These are phyloP conservation scores for Ophiostoma montium DNA, from an alignment of 2,329 filamentous ascomycete genomes.

Conservation along the genomic window DNA sequence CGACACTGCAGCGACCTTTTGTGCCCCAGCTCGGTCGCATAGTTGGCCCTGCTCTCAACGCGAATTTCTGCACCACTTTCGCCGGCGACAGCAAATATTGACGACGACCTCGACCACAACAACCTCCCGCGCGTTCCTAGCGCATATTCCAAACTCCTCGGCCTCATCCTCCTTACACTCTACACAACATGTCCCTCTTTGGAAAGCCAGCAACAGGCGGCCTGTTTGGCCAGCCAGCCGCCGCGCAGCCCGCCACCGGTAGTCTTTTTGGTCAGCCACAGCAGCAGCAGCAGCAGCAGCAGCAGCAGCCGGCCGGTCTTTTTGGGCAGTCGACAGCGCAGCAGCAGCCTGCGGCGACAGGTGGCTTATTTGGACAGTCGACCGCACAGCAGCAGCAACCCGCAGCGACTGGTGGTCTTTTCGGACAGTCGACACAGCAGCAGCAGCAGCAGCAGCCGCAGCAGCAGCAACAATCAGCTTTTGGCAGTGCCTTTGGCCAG, in stretches of 20 bases:
- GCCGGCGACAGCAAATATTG: neutral
- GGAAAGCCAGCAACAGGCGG: slow-evolving; percentile 10
- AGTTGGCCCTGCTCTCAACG: neutral
- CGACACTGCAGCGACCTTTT: no score
- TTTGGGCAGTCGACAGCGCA: slow-evolving; percentile 5
- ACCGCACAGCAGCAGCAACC: neutral
- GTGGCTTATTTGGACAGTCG: slow-evolving; percentile 7
- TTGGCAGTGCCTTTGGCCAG: slow-evolving; percentile 6
- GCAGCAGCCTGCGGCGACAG: neutral
- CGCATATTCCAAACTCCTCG: no score
- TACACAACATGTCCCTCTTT: slow-evolving; percentile 12
- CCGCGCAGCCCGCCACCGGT: neutral
- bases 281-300: neutral
- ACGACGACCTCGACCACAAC: neutral
- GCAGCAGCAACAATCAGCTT: slow-evolving; percentile 3
- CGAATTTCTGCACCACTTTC: neutral
- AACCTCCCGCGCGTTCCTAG: neutral
- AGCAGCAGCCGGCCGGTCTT: slow-evolving; percentile 16
- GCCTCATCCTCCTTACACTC: neutral
- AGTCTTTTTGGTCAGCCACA: slow-evolving; percentile 7
- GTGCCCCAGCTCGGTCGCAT: no score
- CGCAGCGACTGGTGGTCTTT: neutral
- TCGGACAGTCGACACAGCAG: slow-evolving; percentile 5
- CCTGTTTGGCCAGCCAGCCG: slow-evolving; percentile 6
- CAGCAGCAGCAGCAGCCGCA: neutral